Evolutionary conservation across 2,329 filamentous ascomycete species (phyloP).

Genomic region (Basipetospora chlamydospora): DNA sequence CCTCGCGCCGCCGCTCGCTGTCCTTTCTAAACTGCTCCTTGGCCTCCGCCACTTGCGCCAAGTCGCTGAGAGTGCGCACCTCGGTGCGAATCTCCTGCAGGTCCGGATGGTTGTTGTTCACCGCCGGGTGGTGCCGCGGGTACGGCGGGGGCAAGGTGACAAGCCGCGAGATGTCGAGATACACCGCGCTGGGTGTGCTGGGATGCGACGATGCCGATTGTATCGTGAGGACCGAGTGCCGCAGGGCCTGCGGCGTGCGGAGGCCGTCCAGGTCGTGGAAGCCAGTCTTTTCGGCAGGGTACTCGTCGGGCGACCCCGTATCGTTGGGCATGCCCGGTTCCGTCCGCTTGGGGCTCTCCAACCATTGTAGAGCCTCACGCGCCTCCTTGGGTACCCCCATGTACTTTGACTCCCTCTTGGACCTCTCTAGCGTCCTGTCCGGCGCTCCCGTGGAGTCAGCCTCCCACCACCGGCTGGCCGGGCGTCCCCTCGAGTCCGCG

Average conservation of each 20-base stretch:
- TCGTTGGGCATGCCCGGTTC: slow-evolving; percentile 13
- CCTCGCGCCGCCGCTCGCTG: slow-evolving; percentile 43
- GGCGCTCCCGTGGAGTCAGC: slow-evolving; percentile 57
- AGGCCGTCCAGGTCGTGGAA: slow-evolving; percentile 34
- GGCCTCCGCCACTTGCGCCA: slow-evolving; percentile 55
- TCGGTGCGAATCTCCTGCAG: slow-evolving; percentile 62
- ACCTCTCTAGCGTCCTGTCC: slow-evolving; percentile 52
- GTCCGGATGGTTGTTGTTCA: slow-evolving; percentile 90
- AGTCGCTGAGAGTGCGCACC: slow-evolving; percentile 59
- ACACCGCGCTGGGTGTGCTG: slow-evolving; percentile 32
- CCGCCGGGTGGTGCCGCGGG: slow-evolving; percentile 83
- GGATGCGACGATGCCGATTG: slow-evolving; percentile 26
- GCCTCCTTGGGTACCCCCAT: slow-evolving; percentile 79
- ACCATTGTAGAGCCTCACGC: slow-evolving; percentile 58
- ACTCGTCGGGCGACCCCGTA: slow-evolving; percentile 26
- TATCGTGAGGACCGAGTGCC: slow-evolving; percentile 24
- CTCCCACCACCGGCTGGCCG: slow-evolving; percentile 94
- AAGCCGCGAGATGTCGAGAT: slow-evolving; percentile 77
- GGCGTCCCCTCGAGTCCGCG: slow-evolving; percentile 72
- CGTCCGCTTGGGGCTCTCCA: slow-evolving; percentile 30
- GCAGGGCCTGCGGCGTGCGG: slow-evolving; percentile 28
- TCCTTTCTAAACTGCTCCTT: slow-evolving; percentile 46
- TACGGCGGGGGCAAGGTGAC: slow-evolving; percentile 90
- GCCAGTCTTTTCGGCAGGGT: slow-evolving; percentile 40
- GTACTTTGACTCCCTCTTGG: slow-evolving; percentile 86